Evolutionary conservation across 257 asterid species (phyloP).

Genomic region (Gentiana straminea): DNA sequence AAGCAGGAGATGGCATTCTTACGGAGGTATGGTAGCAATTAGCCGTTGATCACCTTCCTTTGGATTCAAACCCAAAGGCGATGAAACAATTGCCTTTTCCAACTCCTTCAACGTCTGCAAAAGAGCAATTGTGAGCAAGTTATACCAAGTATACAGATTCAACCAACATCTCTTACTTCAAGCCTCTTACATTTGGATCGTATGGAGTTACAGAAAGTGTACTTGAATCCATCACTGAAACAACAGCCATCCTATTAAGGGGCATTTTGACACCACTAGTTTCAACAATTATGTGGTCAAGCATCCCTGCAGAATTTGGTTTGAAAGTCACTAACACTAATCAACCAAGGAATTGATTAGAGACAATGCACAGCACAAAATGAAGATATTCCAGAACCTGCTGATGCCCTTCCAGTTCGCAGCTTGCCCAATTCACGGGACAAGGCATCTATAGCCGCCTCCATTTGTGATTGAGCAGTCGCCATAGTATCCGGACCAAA

Average conservation of each 20-base stretch:
- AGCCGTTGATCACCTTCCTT: slow-evolving; percentile 59
- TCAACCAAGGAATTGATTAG: not conserved
- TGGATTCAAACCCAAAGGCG: slow-evolving; percentile 92
- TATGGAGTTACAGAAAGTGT: slow-evolving; percentile 77
- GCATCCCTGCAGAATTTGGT: slow-evolving; percentile 55
- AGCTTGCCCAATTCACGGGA: slow-evolving; percentile 77
- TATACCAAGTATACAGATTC: not conserved
- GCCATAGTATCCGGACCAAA: slow-evolving; percentile 43
- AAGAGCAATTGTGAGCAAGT: not conserved
- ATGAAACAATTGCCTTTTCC: slow-evolving; percentile 77
- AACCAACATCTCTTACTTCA: too few relatives aligned
- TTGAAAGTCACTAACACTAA: not conserved
- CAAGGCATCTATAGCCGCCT: slow-evolving; percentile 68
- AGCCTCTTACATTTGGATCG: slow-evolving; percentile 60
- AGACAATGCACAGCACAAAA: not conserved
- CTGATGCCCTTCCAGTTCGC: slow-evolving; percentile 88
- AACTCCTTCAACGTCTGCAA: slow-evolving; percentile 75
- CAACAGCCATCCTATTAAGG: slow-evolving; percentile 76
- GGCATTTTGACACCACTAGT: slow-evolving; percentile 63
- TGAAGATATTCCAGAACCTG: slow-evolving; percentile 31
- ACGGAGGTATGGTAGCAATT: slow-evolving; percentile 86
- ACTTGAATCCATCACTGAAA: slow-evolving; percentile 79
- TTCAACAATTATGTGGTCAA: slow-evolving; percentile 90
- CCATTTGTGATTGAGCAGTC: slow-evolving; percentile 61
- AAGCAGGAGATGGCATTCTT: slow-evolving; percentile 25